Evolutionary conservation across 805 yeast genomes (phyloP).

Genomic region (Hyphopichia homilentoma): DNA sequence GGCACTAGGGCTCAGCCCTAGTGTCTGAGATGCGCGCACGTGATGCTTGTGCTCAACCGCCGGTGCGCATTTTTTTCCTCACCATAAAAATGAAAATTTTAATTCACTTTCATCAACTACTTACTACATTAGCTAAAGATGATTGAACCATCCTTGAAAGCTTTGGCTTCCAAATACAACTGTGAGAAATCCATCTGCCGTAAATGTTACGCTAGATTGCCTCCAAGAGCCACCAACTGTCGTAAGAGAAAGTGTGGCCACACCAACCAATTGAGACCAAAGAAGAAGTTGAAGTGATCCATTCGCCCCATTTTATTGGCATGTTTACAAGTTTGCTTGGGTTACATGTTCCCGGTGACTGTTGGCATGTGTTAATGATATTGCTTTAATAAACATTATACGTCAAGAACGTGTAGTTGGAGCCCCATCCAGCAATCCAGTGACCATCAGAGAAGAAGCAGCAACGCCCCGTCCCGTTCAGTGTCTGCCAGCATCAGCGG

Average conservation of each 20-base stretch:
- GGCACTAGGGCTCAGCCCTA: no score
- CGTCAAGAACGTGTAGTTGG: no score
- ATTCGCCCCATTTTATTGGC: constrained; percentile 21
- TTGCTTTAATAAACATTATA: not conserved
- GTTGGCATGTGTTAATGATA: constrained; percentile 1
- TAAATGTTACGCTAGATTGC: constrained; percentile 99
- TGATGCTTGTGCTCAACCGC: no score
- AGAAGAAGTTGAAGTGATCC: constrained; percentile 96
- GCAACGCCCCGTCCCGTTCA: no score
- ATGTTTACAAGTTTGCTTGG: constrained; percentile 1
- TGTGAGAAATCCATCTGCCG: constrained; percentile 99
- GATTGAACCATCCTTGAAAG: constrained; percentile 99
- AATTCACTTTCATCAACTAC: no score
- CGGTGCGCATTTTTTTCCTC: no score
- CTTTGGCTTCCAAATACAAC: constrained; percentile 99
- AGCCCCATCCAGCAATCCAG: no score
- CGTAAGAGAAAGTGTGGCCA: constrained; percentile 99
- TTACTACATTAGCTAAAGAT: no score
- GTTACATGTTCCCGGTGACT: constrained; percentile 5
- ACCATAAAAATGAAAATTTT: no score
- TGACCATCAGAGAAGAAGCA: no score
- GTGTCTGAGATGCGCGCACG: no score
- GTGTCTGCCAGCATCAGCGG: no score
- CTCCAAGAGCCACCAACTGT: constrained; percentile 99
- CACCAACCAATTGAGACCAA: constrained; percentile 99